phyloP scores from a whole-genome alignment of 2,329 filamentous ascomycete species.

The Claviceps capensis region DNA sequence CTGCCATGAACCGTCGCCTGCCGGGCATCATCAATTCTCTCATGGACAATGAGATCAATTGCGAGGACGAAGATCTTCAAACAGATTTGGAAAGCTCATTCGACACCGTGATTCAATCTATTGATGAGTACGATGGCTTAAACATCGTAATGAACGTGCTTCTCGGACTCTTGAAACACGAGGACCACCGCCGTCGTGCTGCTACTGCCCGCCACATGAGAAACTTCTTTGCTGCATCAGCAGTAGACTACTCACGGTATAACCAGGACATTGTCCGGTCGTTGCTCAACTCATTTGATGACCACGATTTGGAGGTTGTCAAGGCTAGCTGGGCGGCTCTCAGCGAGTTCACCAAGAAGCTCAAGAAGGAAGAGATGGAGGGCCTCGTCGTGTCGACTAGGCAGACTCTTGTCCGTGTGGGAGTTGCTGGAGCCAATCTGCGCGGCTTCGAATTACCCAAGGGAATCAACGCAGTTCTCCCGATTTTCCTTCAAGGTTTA shows the following conservation, averaged over 20 bases:
- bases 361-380: conserved; percentile 98
- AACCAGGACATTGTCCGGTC: conserved; percentile 90
- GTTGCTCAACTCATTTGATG: conserved; percentile 83
- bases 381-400: conserved; percentile 74
- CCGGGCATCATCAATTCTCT: conserved; percentile 85
- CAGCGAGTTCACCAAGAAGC: conserved; percentile 71
- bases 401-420: conserved; percentile 75
- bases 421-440: conserved; percentile 71
- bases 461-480: conserved; percentile 90
- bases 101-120: conserved; percentile 78
- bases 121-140: conserved; percentile 90
- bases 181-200: conserved; percentile 75
- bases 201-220: conserved; percentile 67
- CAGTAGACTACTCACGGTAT: conserved; percentile 87
- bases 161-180: conserved; percentile 75
- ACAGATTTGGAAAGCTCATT: conserved; percentile 68
- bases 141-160: conserved; percentile 95
- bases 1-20: conserved; percentile 79
- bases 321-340: conserved; percentile 83
- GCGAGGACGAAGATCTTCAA: conserved; percentile 59
- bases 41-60: conserved; percentile 79
- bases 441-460: conserved; percentile 87
- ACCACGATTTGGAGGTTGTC: conserved; percentile 69
- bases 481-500: conserved; percentile 93
- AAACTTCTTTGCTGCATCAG: conserved; percentile 69